Conservation (phyloP, 495 filamentous ascomycete species). For the Penicillium waksmanii region DNA sequence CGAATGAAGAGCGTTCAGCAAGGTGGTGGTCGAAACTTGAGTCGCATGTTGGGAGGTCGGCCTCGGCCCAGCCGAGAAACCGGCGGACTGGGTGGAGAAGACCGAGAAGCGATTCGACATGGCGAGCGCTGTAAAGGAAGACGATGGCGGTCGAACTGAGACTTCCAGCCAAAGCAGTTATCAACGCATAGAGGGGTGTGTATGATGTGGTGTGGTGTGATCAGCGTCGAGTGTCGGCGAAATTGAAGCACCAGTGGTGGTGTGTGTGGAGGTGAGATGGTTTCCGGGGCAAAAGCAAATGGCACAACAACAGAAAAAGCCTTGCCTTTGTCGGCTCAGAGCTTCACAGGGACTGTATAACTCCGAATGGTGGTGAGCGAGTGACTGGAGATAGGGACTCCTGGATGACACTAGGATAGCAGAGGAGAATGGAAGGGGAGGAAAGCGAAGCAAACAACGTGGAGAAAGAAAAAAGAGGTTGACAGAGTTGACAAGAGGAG, state of each 20-base stretch:
- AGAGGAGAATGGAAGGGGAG: conserved; percentile 11
- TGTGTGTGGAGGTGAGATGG: conserved; percentile 1
- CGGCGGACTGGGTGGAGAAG: conserved; percentile 76
- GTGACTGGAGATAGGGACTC: conserved; percentile 23
- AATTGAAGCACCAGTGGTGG: not conserved
- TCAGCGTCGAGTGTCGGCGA: not conserved
- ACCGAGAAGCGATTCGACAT: conserved; percentile 87
- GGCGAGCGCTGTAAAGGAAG: conserved; percentile 18
- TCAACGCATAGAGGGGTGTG: conserved; percentile 20
- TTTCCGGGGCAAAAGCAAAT: conserved; percentile 8
- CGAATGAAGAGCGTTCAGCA: conserved; percentile 90
- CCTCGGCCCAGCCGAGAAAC: conserved; percentile 55
- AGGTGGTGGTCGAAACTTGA: conserved; percentile 88
- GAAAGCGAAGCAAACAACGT: conserved; percentile 12
- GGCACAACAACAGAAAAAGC: not conserved
- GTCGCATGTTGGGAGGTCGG: conserved; percentile 64
- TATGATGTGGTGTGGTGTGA: not conserved
- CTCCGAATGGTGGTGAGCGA: conserved; percentile 29
- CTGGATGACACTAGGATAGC: conserved; percentile 1
- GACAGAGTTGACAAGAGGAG: conserved; percentile 10
- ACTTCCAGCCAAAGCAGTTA: conserved; percentile 11
- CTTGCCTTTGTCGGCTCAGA: not conserved
- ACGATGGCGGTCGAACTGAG: conserved; percentile 8
- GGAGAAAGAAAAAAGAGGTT: conserved; percentile 5
- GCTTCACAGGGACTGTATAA: conserved; percentile 13